Conservation (phyloP, 345 rosid genomes). For the Eucalyptus virginea region DNA sequence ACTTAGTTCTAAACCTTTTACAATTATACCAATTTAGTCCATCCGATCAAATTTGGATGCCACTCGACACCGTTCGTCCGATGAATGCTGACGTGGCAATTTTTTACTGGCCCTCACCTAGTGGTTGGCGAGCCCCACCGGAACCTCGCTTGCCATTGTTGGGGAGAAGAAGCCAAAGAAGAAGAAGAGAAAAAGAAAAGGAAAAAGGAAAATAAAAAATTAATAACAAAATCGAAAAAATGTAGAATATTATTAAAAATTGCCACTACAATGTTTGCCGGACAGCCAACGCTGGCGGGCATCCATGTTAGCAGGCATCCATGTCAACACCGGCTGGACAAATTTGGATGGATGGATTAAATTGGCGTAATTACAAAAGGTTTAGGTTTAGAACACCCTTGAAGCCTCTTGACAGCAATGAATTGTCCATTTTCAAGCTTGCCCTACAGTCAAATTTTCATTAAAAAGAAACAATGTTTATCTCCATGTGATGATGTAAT, state of each 20-base stretch:
- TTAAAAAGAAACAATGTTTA: neutral
- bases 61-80: fast-evolving
- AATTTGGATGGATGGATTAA: too few relatives aligned
- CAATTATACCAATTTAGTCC: too few relatives aligned
- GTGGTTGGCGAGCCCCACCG: fast-evolving
- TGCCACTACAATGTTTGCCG: fast-evolving
- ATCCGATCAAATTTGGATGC: fast-evolving
- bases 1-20: too few relatives aligned
- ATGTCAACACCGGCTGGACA: fast-evolving
- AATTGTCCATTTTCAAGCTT: conserved; percentile 23
- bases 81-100: fast-evolving
- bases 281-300: fast-evolving
- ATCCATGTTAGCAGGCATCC: too few relatives aligned
- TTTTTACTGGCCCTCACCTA: fast-evolving
- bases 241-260: too few relatives aligned
- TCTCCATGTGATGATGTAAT: neutral
- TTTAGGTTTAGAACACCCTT: neutral
- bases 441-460: neutral
- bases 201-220: too few relatives aligned
- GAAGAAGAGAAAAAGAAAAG: too few relatives aligned
- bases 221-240: fast-evolving
- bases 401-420: neutral
- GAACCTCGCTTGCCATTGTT: fast-evolving
- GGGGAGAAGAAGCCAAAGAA: too few relatives aligned
- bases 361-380: fast-evolving